Base-by-base conservation (phyloP, 2,329 filamentous ascomycete species). In the Trichoderma afroharzianum region DNA sequence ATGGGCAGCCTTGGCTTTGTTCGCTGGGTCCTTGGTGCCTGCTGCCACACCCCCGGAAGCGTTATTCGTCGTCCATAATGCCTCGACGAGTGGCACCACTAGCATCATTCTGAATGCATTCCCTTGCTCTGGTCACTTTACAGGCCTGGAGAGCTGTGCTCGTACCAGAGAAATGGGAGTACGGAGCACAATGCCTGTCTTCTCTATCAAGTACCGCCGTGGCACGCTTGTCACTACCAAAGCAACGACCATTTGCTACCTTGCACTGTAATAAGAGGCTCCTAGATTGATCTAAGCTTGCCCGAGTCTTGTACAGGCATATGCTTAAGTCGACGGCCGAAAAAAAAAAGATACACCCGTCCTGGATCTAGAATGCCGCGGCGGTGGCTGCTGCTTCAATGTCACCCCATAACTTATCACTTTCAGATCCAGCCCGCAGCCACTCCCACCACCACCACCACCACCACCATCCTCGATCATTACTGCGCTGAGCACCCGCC, bases 341-440 rank as follows among this genome's bases (percentile, higher is more conserved):
- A 57, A 26, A 53, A 32, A 50, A 63, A 59, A 53, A 69, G 24
- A 69, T 50, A 69, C 70, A 32, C 33, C 47, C 11, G 50, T 33
- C 61, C 59, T 70, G 64, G 26, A 69, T 62, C 39, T 57, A 68
- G 58, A 39, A 36, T 62, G 57, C 62, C 33, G 64, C 57, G 55
- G 55, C 66, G 64, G 64, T 53, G 63, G 36, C 64, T 72, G 66
- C 58, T 57, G 39, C 63, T 68, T 72, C 64, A 43, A 26, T 62
- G 57, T 61, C 63, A 61, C 53, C 63, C 63, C 64, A 68, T 68
- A 68, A 58, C 59, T 62, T 53, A 70, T 70, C 71, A 70, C 24
- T 58, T 43, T 57, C 62, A 71, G 71, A 57, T 71, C 71, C 68
- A 68, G 62, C 68, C 58, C 67, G 71, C 68, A 62, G 62, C 59